phyloP scores from a whole-genome alignment of 2,329 filamentous ascomycete genomes.

The Fusarium sp. region DNA sequence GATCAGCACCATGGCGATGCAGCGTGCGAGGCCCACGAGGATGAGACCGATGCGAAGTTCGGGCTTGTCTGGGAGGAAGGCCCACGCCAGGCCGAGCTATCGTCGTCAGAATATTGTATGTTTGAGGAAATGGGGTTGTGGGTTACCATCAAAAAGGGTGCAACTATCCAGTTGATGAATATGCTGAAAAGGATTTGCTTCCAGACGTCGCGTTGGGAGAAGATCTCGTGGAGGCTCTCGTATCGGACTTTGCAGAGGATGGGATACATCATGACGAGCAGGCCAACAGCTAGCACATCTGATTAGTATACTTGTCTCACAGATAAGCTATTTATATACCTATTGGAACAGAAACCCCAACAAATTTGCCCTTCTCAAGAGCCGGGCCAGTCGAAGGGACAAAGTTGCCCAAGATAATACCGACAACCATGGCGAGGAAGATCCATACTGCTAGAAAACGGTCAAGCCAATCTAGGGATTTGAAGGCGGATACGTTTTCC shows the following conservation, averaged over 20 bases:
- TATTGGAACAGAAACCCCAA: conserved; percentile 72
- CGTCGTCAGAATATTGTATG: conserved; percentile 5
- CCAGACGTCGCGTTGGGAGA: conserved; percentile 72
- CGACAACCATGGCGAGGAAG: conserved; percentile 77
- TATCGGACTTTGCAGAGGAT: conserved; percentile 88
- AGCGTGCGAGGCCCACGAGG: conserved; percentile 83
- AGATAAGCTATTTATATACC: conserved; percentile 50
- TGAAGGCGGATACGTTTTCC: conserved; percentile 53
- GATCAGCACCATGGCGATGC: conserved; percentile 62
- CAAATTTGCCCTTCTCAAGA: conserved; percentile 75
- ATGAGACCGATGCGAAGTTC: conserved; percentile 73
- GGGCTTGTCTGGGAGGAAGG: conserved; percentile 67
- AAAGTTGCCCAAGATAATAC: conserved; percentile 80
- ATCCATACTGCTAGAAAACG: conserved; percentile 77
- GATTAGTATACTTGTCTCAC: background rate
- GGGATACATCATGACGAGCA: conserved; percentile 94
- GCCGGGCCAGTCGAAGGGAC: conserved; percentile 67
- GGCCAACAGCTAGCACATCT: conserved; percentile 67
- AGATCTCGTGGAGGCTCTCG: conserved; percentile 74
- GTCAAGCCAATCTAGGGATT: conserved; percentile 66
- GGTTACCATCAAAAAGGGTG: conserved; percentile 80
- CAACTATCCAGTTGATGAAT: conserved; percentile 82
- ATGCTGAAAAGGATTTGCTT: conserved; percentile 81
- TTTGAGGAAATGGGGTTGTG: conserved; percentile 2
- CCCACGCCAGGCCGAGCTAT: conserved; percentile 72